phyloP scores from a whole-genome alignment of 2,329 filamentous ascomycete species.

The Aureobasidium sp. region DNA sequence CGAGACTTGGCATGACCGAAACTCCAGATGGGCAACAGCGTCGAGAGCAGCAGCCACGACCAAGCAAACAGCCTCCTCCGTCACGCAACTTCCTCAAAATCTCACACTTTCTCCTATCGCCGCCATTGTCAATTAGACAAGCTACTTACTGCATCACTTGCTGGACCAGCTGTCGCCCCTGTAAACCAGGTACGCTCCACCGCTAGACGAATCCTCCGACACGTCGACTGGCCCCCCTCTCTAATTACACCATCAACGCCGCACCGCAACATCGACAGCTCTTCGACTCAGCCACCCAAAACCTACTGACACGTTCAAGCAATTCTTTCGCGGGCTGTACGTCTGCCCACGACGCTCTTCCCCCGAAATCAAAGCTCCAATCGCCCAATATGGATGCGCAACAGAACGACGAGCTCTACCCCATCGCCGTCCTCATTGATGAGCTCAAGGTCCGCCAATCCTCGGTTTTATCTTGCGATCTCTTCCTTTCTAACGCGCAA shows the following conservation, averaged over 20 bases:
- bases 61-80: conserved; percentile 5
- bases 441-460: conserved; percentile 78
- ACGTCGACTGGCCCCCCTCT: conserved; percentile 10
- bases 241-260: conserved; percentile 15
- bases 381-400: conserved; percentile 70
- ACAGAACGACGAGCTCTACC: conserved; percentile 97
- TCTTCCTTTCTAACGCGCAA: not conserved
- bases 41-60: not conserved
- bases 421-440: conserved; percentile 98
- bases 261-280: conserved; percentile 13
- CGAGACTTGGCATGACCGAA: not conserved
- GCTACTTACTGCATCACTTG: not conserved
- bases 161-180: not conserved
- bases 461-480: not conserved
- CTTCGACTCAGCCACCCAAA: not conserved
- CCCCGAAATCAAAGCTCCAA: not conserved
- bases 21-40: not conserved
- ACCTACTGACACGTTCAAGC: not conserved
- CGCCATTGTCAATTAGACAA: conserved; percentile 1
- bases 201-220: not conserved
- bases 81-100: not conserved
- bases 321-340: not conserved
- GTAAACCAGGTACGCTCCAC: conserved; percentile 8
- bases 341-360: conserved; percentile 17
- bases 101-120: not conserved